Base-by-base conservation (phyloP, 371 early-diverging fungal species). In the Parasitella parasitica region DNA sequence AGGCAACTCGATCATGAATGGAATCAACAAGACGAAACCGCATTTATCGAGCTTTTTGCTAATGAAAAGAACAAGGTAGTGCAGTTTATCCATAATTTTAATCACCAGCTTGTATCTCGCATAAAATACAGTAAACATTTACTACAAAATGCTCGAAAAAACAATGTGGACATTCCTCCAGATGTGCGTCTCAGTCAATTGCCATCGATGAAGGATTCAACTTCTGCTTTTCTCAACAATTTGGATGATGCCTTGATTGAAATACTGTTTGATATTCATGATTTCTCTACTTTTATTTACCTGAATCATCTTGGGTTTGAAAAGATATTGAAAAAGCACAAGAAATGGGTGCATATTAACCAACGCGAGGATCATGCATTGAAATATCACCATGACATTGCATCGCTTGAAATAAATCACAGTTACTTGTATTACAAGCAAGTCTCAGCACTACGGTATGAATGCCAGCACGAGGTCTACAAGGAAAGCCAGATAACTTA, bases 261-360 rank as follows among this genome's bases (percentile, higher is more conserved):
- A 7, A 39, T 69, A 0, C 20, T 65, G 9, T 78, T 75, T 34
- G 94, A 94, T 61, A 82, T 93, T 36, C 86, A 86, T 64, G 91
- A 90, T 62, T 82, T 95, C 52, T 85, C 91, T 26, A 87, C 88
- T 66, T 97, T 90, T 72, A 88, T 91, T 8, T 87, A 92, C 5
- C 72, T 95, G 62, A 97, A 97, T 81, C 90, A 90, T 60, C 82
- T 92, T 8, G 96, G 92, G 9, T 93, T 96, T 66, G 83, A 92
- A 62, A 94, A 91, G 81, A 89, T 94, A 37, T 71, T 96, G 55
- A 92, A 92, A 69, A 94, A 94, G 70, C 94, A 94, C 66, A 94
- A 95, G 72, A 93, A 93, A n/a, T 59, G 69, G 63, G 70, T 66
- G 4, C 69, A 78, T 15, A 89, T 84, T 72, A 72, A 82, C 43